A percentile compares a stretch with the other conserved stretches of the same genome.
Evolutionary conservation across 306 rosid species (phyloP).

Genomic region (Clitoria ternatea): DNA sequence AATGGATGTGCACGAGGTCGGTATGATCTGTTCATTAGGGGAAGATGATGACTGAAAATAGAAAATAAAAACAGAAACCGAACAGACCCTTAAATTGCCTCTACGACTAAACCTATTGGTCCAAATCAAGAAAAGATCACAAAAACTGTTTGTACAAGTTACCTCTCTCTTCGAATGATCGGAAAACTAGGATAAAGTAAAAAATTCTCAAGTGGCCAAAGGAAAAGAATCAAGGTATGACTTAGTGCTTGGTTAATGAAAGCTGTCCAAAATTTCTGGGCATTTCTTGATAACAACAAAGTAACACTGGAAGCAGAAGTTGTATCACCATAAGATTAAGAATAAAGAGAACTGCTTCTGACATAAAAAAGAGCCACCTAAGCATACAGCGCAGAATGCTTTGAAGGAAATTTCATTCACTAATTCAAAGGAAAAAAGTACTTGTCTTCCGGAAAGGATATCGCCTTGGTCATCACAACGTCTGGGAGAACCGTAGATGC

Average conservation of each 20-base stretch:
- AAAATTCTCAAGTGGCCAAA: background rate
- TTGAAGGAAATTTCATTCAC: background rate
- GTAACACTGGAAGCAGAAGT: background rate
- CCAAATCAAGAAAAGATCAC: background rate
- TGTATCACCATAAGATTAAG: background rate
- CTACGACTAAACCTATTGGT: background rate
- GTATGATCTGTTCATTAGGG: too few species aligned
- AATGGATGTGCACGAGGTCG: background rate
- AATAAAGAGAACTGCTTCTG: background rate
- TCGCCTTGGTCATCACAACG: constrained; percentile 98
- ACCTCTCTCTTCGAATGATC: background rate
- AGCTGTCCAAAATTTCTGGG: background rate
- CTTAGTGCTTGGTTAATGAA: background rate
- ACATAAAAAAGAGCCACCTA: background rate
- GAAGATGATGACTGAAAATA: too few species aligned
- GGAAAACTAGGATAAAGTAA: background rate
- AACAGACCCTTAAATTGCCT: background rate
- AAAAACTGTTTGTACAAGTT: background rate
- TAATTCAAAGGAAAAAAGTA: background rate
- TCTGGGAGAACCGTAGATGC: constrained; percentile 78
- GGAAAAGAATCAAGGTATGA: background rate
- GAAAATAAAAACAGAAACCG: too few species aligned
- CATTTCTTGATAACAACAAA: background rate
- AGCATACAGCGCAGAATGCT: background rate
- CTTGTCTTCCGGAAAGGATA: constrained; percentile 96